Conservation (phyloP, 495 filamentous ascomycete species). For the Hyaloscypha bicolor region DNA sequence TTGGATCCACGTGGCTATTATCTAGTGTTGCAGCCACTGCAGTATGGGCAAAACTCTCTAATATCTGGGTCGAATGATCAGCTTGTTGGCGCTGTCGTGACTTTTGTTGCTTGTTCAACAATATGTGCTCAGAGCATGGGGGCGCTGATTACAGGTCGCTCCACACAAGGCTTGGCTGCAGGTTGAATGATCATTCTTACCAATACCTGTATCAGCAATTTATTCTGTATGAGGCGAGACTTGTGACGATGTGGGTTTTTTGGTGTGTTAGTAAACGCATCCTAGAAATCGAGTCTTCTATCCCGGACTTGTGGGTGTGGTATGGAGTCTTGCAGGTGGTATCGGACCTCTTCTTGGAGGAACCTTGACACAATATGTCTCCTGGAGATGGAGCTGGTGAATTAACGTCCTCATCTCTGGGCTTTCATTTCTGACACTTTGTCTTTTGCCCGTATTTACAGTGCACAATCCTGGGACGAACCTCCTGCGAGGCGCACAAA, state of each 20-base stretch:
- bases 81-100: constrained; percentile 65
- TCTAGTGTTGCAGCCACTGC: constrained; percentile 45
- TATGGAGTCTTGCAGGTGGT: constrained; percentile 69
- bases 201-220: constrained; percentile 75
- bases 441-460: constrained; percentile 61
- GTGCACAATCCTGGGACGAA: constrained; percentile 62
- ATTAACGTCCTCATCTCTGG: constrained; percentile 56
- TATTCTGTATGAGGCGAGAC: constrained; percentile 37
- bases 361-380: constrained; percentile 56
- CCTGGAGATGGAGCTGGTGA: constrained; percentile 41
- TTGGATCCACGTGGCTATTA: constrained; percentile 63
- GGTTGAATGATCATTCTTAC: constrained; percentile 73
- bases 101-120: constrained; percentile 64
- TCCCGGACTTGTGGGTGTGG: constrained; percentile 52
- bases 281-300: constrained; percentile 30
- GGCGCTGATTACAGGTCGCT: constrained; percentile 72
- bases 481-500: constrained; percentile 48
- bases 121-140: constrained; percentile 65
- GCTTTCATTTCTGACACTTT: constrained; percentile 54
- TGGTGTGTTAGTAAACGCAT: too few species aligned
- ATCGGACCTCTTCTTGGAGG: constrained; percentile 73
- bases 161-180: constrained; percentile 73
- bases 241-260: too few species aligned
- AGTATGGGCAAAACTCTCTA: constrained; percentile 51
- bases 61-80: constrained; percentile 80